These are phyloP conservation scores for Vararia minispora DNA, from an alignment of 768 basidiomycete genomes.

Conservation along the genomic window DNA sequence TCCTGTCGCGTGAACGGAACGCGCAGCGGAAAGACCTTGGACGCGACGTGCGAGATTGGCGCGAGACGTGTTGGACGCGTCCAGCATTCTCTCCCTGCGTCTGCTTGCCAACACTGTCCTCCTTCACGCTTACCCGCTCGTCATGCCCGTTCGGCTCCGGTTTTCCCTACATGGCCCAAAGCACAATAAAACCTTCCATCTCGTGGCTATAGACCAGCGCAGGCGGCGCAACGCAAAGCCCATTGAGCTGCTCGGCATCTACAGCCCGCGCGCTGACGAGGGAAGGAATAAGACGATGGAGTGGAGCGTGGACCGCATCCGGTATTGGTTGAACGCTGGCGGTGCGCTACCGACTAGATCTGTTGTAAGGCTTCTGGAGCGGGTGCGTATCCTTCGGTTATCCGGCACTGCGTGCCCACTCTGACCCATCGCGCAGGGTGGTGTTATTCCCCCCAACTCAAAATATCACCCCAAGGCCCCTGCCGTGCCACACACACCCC, in stretches of 20 bases:
- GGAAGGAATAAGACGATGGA: constrained; percentile 62
- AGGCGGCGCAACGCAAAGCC: constrained; percentile 76
- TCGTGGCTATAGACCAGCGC: constrained; percentile 72
- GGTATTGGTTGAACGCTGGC: constrained; percentile 69
- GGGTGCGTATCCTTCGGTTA: constrained; percentile 40
- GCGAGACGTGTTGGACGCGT: not conserved
- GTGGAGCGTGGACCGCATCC: constrained; percentile 88
- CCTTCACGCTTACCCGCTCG: constrained; percentile 6
- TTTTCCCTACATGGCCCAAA: constrained; percentile 72
- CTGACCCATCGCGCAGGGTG: constrained; percentile 34
- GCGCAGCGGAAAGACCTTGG: not conserved
- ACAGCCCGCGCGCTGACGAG: constrained; percentile 52
- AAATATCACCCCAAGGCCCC: constrained; percentile 37
- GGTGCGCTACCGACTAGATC: constrained; percentile 78
- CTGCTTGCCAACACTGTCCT: not conserved
- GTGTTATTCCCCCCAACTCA: constrained; percentile 46
- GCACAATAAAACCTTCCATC: constrained; percentile 68
- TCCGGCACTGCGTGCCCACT: not conserved
- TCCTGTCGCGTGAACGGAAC: too few relatives aligned
- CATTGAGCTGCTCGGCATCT: constrained; percentile 78
- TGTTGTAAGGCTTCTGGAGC: constrained; percentile 64
- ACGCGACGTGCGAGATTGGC: not conserved
- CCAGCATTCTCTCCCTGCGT: not conserved
- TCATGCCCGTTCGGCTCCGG: constrained; percentile 79
- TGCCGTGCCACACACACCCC: constrained; percentile 7